These are phyloP conservation scores for Backusella tarrabulga DNA, from an alignment of 192 early-diverging fungal species.

Conservation along the genomic window DNA sequence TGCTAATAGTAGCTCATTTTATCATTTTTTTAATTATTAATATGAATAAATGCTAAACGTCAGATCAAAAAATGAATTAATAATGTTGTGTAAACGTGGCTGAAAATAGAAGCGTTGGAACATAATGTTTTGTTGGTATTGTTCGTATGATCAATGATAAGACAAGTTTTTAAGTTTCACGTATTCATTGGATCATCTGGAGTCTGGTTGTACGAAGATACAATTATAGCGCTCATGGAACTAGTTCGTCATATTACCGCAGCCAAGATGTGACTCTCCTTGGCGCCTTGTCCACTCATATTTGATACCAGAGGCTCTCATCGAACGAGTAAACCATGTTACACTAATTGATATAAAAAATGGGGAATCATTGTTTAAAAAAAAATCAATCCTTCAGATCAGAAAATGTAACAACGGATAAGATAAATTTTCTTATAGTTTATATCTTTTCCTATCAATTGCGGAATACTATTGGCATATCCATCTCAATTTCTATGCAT, in stretches of 20 bases:
- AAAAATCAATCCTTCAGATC: background rate
- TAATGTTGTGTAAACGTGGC: background rate
- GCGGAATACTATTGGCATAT: background rate
- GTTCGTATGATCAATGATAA: background rate
- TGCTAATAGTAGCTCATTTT: background rate
- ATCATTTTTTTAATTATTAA: background rate
- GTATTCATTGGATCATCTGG: background rate
- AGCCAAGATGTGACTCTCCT: background rate
- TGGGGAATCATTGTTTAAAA: no score
- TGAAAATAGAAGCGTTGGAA: background rate
- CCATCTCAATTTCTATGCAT: no score
- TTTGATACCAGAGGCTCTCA: background rate
- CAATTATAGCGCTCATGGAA: background rate
- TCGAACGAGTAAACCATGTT: background rate
- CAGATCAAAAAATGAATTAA: background rate
- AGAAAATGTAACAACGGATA: background rate
- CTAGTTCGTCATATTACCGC: background rate
- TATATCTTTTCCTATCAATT: background rate
- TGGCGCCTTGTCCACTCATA: background rate
- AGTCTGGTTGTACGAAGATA: background rate
- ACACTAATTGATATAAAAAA: background rate
- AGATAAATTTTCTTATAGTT: background rate
- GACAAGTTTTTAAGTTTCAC: background rate
- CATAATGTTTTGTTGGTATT: background rate
- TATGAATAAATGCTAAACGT: background rate